phyloP scores from a whole-genome alignment of 1,284 basidiomycete species.

The Phlebopus sp. region DNA sequence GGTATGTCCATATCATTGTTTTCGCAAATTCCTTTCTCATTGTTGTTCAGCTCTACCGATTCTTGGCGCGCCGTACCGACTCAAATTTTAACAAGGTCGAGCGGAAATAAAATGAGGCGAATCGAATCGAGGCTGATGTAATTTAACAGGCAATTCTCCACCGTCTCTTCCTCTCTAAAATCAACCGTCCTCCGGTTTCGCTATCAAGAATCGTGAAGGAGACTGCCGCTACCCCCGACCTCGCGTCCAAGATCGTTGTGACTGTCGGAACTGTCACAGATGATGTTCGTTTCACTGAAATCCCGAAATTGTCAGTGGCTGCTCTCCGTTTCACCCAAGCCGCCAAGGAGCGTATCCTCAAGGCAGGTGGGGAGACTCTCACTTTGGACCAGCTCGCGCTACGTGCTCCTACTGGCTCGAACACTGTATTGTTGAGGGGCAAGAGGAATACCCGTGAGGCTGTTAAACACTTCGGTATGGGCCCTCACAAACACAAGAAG shows the following conservation, averaged over 20 bases:
- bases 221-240: slow-evolving; percentile 68
- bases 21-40: slow-evolving; percentile 10
- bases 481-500: slow-evolving; percentile 91
- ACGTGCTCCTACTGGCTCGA: slow-evolving; percentile 90
- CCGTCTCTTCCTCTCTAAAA: slow-evolving; percentile 95
- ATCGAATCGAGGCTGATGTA: slow-evolving; percentile 14
- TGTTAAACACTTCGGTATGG: slow-evolving; percentile 96
- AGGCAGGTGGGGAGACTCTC: slow-evolving; percentile 91
- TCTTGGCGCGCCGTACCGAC: slow-evolving; percentile 97
- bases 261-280: slow-evolving; percentile 93
- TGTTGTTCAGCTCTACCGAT: slow-evolving; percentile 86
- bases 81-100: slow-evolving; percentile 93
- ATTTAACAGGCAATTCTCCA: slow-evolving; percentile 78
- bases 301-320: slow-evolving; percentile 93
- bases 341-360: slow-evolving; percentile 92
- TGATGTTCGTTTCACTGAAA: slow-evolving; percentile 83
- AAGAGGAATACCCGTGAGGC: slow-evolving; percentile 93
- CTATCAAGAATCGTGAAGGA: slow-evolving; percentile 88
- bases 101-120: slow-evolving; percentile 6
- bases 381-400: slow-evolving; percentile 97
- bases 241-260: slow-evolving; percentile 84
- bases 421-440: slow-evolving; percentile 92
- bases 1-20: slow-evolving; percentile 45
- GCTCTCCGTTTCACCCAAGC: slow-evolving; percentile 94
- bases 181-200: slow-evolving; percentile 96